A percentile compares a stretch with the other conserved stretches of the same genome.
Conservation (phyloP, 108 stramenopile genomes). For the Cyclotella kingstonii region DNA sequence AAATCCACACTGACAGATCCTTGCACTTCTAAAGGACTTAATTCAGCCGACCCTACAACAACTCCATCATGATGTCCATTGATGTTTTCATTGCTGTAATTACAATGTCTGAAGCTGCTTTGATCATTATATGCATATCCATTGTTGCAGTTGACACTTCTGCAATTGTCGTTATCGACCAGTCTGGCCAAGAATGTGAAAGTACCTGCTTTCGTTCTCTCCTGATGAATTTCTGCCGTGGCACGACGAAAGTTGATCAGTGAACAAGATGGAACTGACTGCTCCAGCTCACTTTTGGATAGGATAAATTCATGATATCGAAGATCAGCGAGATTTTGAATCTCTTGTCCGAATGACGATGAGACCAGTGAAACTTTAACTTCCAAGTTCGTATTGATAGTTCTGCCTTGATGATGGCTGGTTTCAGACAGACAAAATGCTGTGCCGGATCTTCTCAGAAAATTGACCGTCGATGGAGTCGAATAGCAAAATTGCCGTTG, state of each 20-base stretch:
- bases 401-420: too few relatives aligned
- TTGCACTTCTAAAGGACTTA: constrained; percentile 57
- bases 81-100: background rate
- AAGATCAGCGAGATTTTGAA: constrained; percentile 52
- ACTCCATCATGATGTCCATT: background rate
- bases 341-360: constrained; percentile 31
- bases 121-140: too few relatives aligned
- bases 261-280: constrained; percentile 7
- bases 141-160: too few relatives aligned
- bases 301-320: constrained; percentile 60
- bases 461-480: too few relatives aligned
- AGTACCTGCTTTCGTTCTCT: constrained; percentile 40
- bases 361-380: constrained; percentile 10
- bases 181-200: constrained; percentile 44
- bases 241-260: constrained; percentile 50
- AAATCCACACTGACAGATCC: constrained; percentile 4
- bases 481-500: too few relatives aligned
- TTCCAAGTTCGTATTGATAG: too few relatives aligned
- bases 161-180: background rate
- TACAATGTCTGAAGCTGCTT: background rate
- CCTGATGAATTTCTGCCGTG: constrained; percentile 48
- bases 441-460: too few relatives aligned
- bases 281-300: background rate
- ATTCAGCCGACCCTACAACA: constrained; percentile 58
- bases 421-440: too few relatives aligned